Percentiles rank a stretch among this genome's conserved stretches.
These are phyloP conservation scores for Coniochaeta hoffmannii DNA, from an alignment of 2,329 filamentous ascomycete genomes.

Conservation along the genomic window DNA sequence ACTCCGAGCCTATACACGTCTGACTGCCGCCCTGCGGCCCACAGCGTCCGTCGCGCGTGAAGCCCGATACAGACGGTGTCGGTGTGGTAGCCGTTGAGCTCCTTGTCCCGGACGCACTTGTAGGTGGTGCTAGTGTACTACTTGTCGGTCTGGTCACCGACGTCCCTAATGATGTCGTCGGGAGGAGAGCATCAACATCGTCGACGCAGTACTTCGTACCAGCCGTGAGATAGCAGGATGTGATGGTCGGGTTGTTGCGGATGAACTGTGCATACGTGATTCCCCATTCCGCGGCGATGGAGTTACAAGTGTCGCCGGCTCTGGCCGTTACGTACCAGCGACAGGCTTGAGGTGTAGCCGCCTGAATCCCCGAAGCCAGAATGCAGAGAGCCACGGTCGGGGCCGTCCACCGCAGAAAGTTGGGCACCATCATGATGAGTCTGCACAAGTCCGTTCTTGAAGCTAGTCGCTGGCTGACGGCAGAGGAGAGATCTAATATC, in stretches of 20 bases:
- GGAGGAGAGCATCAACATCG: not conserved
- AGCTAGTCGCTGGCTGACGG: not conserved
- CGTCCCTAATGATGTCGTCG: not conserved
- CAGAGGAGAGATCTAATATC: not conserved
- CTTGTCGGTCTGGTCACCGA: not conserved
- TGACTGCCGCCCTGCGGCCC: not conserved
- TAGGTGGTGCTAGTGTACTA: not conserved
- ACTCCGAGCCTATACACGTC: not conserved
- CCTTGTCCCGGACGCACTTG: not conserved
- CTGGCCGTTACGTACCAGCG: not conserved
- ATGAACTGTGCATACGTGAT: not conserved
- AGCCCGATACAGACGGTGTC: not conserved
- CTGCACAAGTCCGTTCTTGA: no score
- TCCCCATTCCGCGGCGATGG: not conserved
- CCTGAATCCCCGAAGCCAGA: not conserved
- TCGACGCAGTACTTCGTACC: not conserved
- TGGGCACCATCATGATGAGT: not conserved
- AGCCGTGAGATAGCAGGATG: not conserved
- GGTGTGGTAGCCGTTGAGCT: not conserved
- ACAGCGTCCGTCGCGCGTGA: not conserved
- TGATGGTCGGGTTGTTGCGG: not conserved
- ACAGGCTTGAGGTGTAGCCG: not conserved
- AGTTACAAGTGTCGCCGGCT: not conserved
- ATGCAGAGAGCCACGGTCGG: not conserved
- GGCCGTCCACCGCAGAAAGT: not conserved